phyloP scores from a whole-genome alignment of 768 basidiomycete genomes.

The Neoboletus subvelutipes region DNA sequence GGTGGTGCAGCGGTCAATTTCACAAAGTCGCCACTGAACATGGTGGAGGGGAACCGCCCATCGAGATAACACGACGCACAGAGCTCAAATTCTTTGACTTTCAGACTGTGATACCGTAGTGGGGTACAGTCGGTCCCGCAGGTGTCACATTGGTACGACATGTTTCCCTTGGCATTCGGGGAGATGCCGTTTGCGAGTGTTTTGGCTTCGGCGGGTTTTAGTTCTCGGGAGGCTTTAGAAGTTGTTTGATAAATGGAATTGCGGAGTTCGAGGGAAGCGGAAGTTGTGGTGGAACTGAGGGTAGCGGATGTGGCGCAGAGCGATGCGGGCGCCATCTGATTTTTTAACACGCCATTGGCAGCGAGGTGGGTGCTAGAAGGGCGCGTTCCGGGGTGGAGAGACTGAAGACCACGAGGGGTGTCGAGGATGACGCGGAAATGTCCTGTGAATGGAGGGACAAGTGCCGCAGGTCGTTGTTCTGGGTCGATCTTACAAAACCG shows the following conservation, averaged over 20 bases:
- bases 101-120: slow-evolving; percentile 88
- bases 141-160: slow-evolving; percentile 81
- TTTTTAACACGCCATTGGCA: slow-evolving; percentile 49
- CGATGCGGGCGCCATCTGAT: slow-evolving; percentile 23
- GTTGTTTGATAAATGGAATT: slow-evolving; percentile 88
- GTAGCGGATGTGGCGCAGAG: slow-evolving; percentile 21
- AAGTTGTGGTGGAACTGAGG: slow-evolving; percentile 24
- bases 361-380: slow-evolving; percentile 45
- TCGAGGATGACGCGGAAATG: slow-evolving; percentile 98
- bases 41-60: slow-evolving; percentile 92
- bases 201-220: slow-evolving; percentile 68
- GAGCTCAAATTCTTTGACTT: slow-evolving; percentile 87
- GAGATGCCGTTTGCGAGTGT: slow-evolving; percentile 52
- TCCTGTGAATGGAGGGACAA: slow-evolving; percentile 97
- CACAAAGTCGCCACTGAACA: slow-evolving; percentile 98
- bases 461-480: slow-evolving; percentile 88
- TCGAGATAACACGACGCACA: slow-evolving; percentile 93
- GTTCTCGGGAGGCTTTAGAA: slow-evolving; percentile 72
- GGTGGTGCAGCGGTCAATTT: slow-evolving; percentile 56
- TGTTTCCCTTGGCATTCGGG: slow-evolving; percentile 48
- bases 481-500: slow-evolving; percentile 80
- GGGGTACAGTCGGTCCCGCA: slow-evolving; percentile 92
- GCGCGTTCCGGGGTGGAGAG: slow-evolving; percentile 81
- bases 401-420: slow-evolving; percentile 93
- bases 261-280: slow-evolving; percentile 84